These are phyloP conservation scores for Cyclospora cayetanensis DNA, from an alignment of 169 alveolate genomes.

Conservation along the genomic window DNA sequence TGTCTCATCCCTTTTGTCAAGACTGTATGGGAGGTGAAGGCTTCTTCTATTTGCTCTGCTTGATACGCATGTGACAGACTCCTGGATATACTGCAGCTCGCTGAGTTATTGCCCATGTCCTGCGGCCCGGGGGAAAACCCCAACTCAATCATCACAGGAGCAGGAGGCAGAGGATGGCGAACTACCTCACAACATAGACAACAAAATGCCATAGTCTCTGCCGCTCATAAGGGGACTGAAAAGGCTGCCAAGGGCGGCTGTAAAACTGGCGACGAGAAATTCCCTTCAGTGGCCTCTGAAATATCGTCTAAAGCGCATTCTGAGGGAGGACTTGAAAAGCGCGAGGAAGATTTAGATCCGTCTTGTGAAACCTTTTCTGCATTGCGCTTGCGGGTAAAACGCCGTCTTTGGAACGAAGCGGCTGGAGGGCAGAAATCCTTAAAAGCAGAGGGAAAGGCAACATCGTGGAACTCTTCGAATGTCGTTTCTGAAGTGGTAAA, in stretches of 20 bases:
- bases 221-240: too few relatives aligned
- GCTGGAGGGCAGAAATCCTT: neutral
- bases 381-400: neutral
- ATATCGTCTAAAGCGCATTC: neutral
- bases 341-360: neutral
- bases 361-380: neutral
- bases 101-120: neutral
- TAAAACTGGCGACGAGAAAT: too few relatives aligned
- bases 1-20: too few relatives aligned
- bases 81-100: neutral
- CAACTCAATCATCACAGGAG: neutral
- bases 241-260: too few relatives aligned
- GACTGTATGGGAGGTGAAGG: too few relatives aligned
- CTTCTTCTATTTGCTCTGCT: too few relatives aligned
- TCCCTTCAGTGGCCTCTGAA: neutral
- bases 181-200: too few relatives aligned
- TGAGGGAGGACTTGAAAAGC: neutral
- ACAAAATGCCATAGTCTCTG: too few relatives aligned
- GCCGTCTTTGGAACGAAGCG: neutral
- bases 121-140: neutral
- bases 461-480: too few relatives aligned
- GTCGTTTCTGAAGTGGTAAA: neutral
- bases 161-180: neutral
- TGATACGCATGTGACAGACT: too few relatives aligned
- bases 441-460: neutral